Evolutionary conservation across 768 basidiomycete species (phyloP).

Genomic region (Mycena metata): DNA sequence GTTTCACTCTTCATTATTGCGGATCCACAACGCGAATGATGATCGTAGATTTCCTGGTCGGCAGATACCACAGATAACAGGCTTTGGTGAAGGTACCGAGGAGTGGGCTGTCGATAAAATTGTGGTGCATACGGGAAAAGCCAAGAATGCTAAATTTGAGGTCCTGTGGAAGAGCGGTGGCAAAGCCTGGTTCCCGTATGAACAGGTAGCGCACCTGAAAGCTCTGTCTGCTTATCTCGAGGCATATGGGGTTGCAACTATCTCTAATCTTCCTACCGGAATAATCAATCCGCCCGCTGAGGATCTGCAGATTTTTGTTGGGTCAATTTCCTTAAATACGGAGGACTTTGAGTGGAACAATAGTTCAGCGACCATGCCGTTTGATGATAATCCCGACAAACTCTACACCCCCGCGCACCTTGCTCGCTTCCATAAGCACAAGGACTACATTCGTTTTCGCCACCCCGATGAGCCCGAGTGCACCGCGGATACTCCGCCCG

Average conservation of each 20-base stretch:
- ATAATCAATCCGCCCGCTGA: not conserved
- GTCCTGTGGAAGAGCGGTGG: constrained; percentile 38
- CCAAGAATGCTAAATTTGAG: constrained; percentile 15
- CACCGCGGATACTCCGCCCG: too few species aligned
- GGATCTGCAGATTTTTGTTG: not conserved
- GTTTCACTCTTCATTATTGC: constrained; percentile 45
- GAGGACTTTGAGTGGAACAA: not conserved
- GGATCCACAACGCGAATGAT: constrained; percentile 46
- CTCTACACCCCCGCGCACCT: not conserved
- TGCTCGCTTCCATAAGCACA: not conserved
- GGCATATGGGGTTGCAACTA: not conserved
- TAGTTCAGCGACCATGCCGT: not conserved
- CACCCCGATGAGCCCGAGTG: not conserved
- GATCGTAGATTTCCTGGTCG: constrained; percentile 46
- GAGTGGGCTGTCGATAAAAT: too few species aligned
- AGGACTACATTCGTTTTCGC: not conserved
- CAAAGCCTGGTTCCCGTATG: too few species aligned
- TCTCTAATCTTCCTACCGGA: not conserved
- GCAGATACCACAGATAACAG: constrained; percentile 35
- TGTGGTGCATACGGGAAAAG: constrained; percentile 20
- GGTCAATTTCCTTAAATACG: not conserved
- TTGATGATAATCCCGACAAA: not conserved
- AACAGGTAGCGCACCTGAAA: not conserved
- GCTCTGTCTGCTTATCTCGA: not conserved
- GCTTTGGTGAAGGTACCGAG: constrained; percentile 44